Conservation (phyloP, 257 asterid genomes). For the Ligustrum vulgare region DNA sequence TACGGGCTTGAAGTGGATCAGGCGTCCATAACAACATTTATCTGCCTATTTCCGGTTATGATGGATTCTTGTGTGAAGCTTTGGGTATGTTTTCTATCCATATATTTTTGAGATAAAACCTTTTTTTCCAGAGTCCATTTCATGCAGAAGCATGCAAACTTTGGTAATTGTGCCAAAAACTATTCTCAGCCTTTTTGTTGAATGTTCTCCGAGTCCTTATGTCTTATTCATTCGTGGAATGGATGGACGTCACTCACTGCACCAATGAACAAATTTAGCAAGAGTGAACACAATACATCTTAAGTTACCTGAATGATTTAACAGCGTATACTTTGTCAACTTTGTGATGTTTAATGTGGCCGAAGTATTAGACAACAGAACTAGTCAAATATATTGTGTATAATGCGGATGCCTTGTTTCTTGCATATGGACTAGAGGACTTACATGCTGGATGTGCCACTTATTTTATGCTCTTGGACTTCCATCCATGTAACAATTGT, state of each 20-base stretch:
- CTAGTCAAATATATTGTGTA: not conserved
- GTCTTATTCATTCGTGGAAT: not conserved
- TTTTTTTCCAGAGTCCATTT: not conserved
- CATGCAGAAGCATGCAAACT: not conserved
- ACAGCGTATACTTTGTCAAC: not conserved
- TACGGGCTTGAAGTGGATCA: slow-evolving; percentile 79
- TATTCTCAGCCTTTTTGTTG: not conserved
- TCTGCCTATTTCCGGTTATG: slow-evolving; percentile 74
- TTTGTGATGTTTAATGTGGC: not conserved
- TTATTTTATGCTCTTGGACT: not conserved
- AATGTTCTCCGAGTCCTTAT: not conserved
- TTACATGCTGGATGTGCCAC: not conserved
- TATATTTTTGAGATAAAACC: slow-evolving; percentile 5
- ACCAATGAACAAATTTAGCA: not conserved
- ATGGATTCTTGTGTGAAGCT: slow-evolving; percentile 90
- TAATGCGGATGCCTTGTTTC: not conserved
- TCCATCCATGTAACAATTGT: not conserved
- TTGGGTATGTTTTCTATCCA: slow-evolving; percentile 64
- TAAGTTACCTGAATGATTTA: not conserved
- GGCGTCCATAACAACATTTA: slow-evolving; percentile 63
- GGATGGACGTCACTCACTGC: not conserved
- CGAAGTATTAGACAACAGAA: not conserved
- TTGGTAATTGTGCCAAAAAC: slow-evolving; percentile 11
- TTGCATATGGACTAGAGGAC: not conserved
- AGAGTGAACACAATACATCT: not conserved